These are phyloP conservation scores for Malassezia cuniculi DNA, from an alignment of 1,284 basidiomycete genomes.

Conservation along the genomic window DNA sequence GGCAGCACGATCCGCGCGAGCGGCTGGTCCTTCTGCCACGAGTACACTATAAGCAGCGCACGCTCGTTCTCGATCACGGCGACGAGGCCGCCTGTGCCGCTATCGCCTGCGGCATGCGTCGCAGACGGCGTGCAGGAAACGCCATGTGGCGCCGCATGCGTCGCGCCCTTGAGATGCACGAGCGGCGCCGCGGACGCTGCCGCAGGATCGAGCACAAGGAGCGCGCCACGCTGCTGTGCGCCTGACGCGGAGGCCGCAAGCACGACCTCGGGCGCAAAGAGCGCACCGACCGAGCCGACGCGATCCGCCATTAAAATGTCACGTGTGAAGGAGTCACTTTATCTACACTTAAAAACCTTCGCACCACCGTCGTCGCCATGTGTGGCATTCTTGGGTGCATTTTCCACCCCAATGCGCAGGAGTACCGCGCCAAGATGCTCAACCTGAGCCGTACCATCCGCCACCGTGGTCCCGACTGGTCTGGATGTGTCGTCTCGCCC, in stretches of 20 bases:
- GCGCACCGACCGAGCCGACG: slow-evolving; percentile 2
- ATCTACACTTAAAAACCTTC: neutral
- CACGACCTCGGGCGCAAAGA: slow-evolving; percentile 28
- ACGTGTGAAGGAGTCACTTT: neutral
- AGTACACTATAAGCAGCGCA: slow-evolving; percentile 64
- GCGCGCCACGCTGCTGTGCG: slow-evolving; percentile 11
- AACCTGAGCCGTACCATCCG: slow-evolving; percentile 42
- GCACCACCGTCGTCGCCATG: slow-evolving; percentile 16
- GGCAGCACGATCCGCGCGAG: slow-evolving; percentile 73
- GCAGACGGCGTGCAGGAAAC: slow-evolving; percentile 17
- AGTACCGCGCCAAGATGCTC: slow-evolving; percentile 42
- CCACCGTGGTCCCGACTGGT: slow-evolving; percentile 45
- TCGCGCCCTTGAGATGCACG: slow-evolving; percentile 26
- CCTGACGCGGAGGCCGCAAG: slow-evolving; percentile 27
- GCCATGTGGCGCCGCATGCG: slow-evolving; percentile 22
- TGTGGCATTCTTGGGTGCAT: slow-evolving; percentile 43
- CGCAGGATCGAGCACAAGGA: slow-evolving; percentile 13
- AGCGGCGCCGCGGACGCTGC: slow-evolving; percentile 24
- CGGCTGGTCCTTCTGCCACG: slow-evolving; percentile 57
- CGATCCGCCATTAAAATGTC: too few relatives aligned
- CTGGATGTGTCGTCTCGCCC: slow-evolving; percentile 37
- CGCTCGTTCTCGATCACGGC: slow-evolving; percentile 66
- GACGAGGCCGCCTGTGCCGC: slow-evolving; percentile 61
- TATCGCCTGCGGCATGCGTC: slow-evolving; percentile 49
- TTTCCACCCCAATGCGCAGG: slow-evolving; percentile 38